Conservation (phyloP, 140 eudicot species). For the Anethum foeniculum region DNA sequence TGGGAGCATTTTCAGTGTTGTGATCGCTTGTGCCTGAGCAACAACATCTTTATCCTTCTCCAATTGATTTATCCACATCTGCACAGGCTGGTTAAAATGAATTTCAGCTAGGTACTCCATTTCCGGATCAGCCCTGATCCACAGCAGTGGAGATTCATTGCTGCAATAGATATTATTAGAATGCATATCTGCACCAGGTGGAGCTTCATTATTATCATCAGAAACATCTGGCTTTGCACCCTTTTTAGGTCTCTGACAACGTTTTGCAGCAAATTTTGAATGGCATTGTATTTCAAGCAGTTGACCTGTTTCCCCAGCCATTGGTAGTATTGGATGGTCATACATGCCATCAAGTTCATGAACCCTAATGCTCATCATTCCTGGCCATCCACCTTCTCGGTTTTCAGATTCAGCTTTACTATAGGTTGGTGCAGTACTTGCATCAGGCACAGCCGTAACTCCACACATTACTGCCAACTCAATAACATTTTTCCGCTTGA, state of each 20-base stretch:
- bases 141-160: constrained; percentile 75
- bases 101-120: constrained; percentile 98
- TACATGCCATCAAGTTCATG: constrained; percentile 99
- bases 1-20: constrained; percentile 67
- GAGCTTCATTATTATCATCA: constrained; percentile 78
- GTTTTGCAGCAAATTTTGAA: constrained; percentile 87
- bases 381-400: constrained; percentile 94
- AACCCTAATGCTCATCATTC: constrained; percentile 96
- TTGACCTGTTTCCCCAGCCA: constrained; percentile 98
- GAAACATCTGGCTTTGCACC: constrained; percentile 84
- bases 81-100: constrained; percentile 84
- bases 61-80: constrained; percentile 97
- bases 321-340: constrained; percentile 94
- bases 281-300: constrained; percentile 92
- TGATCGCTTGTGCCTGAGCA: constrained; percentile 87
- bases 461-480: constrained; percentile 87
- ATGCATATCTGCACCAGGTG: constrained; percentile 51
- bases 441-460: constrained; percentile 63
- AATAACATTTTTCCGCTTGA: constrained; percentile 77
- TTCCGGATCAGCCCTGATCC: constrained; percentile 98
- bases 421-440: constrained; percentile 27
- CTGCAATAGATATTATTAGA: constrained; percentile 48
- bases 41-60: constrained; percentile 97
- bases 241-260: constrained; percentile 78
- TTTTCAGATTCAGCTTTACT: constrained; percentile 55